phyloP scores from a whole-genome alignment of 2,329 filamentous ascomycete species.

The Pseudogymnoascus pannorum region DNA sequence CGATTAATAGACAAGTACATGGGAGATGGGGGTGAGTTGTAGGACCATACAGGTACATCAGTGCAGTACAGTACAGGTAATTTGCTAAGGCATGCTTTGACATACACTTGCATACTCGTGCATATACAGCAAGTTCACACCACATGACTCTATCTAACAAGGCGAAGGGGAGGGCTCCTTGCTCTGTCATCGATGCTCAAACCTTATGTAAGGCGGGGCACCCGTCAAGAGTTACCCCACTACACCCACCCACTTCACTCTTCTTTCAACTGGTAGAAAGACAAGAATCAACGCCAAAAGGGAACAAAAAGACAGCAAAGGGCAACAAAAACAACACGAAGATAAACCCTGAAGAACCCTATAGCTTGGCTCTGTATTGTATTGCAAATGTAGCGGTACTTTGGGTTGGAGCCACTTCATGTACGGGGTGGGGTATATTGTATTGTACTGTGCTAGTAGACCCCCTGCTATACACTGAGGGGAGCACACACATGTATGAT shows the following conservation, averaged over 20 bases:
- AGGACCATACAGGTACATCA: too few relatives aligned
- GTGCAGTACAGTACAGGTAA: too few relatives aligned
- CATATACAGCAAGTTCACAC: background rate
- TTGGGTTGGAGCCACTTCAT: background rate
- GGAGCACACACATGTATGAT: too few relatives aligned
- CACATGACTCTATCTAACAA: too few relatives aligned
- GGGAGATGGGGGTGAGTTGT: too few relatives aligned
- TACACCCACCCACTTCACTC: background rate
- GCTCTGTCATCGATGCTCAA: background rate
- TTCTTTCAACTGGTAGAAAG: background rate
- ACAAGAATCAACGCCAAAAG: background rate
- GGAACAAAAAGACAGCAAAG: too few relatives aligned
- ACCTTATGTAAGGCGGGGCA: slow-evolving; percentile 5
- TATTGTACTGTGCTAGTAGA: background rate
- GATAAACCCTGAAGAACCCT: background rate
- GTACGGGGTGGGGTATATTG: background rate
- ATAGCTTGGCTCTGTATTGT: background rate
- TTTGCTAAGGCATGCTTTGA: background rate
- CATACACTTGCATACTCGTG: background rate
- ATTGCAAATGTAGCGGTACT: background rate
- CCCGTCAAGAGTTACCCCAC: background rate
- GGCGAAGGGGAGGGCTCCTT: too few relatives aligned
- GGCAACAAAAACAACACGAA: background rate
- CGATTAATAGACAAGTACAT: background rate
- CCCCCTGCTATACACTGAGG: background rate